Percentiles rank a stretch among this genome's conserved stretches.
Evolutionary conservation across 202 grass and related monocot species (phyloP).

Genomic region (Hordeum pubiflorum): DNA sequence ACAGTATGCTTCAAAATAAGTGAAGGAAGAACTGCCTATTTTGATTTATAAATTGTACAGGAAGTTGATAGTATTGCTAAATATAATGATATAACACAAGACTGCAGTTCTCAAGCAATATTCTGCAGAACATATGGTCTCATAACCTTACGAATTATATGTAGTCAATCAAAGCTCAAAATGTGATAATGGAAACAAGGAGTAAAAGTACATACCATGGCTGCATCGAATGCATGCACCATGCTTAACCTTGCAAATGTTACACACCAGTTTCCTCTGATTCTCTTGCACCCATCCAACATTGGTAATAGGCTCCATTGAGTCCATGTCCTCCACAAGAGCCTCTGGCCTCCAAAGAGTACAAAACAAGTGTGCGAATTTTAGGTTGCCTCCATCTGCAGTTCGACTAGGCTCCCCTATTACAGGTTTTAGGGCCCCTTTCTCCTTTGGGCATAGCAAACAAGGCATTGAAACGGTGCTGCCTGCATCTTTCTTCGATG

Average conservation of each 20-base stretch:
- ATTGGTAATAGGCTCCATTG: slow-evolving; percentile 71
- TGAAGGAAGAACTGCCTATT: not conserved
- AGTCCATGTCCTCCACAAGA: slow-evolving; percentile 52
- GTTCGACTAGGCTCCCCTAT: slow-evolving; percentile 16
- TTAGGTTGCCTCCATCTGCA: slow-evolving; percentile 16
- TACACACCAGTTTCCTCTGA: slow-evolving; percentile 67
- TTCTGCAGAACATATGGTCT: not conserved
- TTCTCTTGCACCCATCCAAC: slow-evolving; percentile 44
- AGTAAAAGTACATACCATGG: slow-evolving; percentile 67
- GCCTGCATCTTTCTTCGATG: slow-evolving; percentile 8
- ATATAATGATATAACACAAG: slow-evolving; percentile 1
- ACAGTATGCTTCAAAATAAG: not conserved
- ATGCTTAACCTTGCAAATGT: slow-evolving; percentile 91
- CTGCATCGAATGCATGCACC: slow-evolving; percentile 90
- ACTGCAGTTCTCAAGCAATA: not conserved
- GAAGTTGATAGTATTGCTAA: not conserved
- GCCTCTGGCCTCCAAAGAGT: slow-evolving; percentile 84
- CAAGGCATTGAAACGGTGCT: slow-evolving; percentile 36
- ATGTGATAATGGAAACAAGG: slow-evolving; percentile 3
- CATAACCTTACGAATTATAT: not conserved
- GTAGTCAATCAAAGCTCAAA: slow-evolving; percentile 8
- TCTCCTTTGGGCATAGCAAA: slow-evolving; percentile 75
- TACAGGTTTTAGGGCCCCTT: slow-evolving; percentile 62
- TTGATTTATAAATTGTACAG: not conserved
- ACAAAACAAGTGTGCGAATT: slow-evolving; percentile 84